Evolutionary conservation across 176 grass and related monocot genomes (phyloP).

Genomic region (Bromus sterilis): DNA sequence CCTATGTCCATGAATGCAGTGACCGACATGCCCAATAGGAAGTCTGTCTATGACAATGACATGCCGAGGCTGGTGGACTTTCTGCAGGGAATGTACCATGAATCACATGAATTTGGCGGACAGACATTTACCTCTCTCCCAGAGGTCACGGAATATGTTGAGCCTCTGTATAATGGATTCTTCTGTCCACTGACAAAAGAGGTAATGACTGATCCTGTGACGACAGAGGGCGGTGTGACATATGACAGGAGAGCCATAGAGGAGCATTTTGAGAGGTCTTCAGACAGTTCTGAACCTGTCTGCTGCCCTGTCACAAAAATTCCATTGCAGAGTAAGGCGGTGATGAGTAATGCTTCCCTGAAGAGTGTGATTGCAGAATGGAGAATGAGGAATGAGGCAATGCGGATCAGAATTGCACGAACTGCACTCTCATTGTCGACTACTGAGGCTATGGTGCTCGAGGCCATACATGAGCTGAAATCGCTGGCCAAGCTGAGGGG

Average conservation of each 20-base stretch:
- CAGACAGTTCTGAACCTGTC: slow-evolving; percentile 34
- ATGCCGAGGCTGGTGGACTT: slow-evolving; percentile 43
- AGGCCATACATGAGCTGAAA: slow-evolving; percentile 67
- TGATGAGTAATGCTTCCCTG: slow-evolving; percentile 59
- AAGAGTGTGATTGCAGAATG: slow-evolving; percentile 77
- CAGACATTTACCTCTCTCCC: slow-evolving; percentile 25
- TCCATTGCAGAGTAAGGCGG: slow-evolving; percentile 44
- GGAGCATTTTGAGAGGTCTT: slow-evolving; percentile 47
- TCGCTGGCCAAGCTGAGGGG: slow-evolving; percentile 30
- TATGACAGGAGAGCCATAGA: slow-evolving; percentile 78
- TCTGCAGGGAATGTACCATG: slow-evolving; percentile 41
- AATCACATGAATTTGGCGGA: slow-evolving; percentile 27
- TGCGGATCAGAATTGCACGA: slow-evolving; percentile 51
- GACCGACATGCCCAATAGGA: slow-evolving; percentile 24
- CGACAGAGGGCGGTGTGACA: slow-evolving; percentile 56
- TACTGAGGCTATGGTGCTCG: slow-evolving; percentile 52
- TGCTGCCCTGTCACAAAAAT: slow-evolving; percentile 59
- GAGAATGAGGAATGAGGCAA: slow-evolving; percentile 62
- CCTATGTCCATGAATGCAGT: slow-evolving; percentile 24
- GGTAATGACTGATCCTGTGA: slow-evolving; percentile 79
- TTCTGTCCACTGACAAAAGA: slow-evolving; percentile 80
- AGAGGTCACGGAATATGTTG: slow-evolving; percentile 48
- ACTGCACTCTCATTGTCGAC: slow-evolving; percentile 39
- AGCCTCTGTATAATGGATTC: slow-evolving; percentile 72
- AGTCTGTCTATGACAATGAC: slow-evolving; percentile 5